Base-by-base conservation (phyloP, 1,284 basidiomycete species). In the Pseudozyma thailandica region DNA sequence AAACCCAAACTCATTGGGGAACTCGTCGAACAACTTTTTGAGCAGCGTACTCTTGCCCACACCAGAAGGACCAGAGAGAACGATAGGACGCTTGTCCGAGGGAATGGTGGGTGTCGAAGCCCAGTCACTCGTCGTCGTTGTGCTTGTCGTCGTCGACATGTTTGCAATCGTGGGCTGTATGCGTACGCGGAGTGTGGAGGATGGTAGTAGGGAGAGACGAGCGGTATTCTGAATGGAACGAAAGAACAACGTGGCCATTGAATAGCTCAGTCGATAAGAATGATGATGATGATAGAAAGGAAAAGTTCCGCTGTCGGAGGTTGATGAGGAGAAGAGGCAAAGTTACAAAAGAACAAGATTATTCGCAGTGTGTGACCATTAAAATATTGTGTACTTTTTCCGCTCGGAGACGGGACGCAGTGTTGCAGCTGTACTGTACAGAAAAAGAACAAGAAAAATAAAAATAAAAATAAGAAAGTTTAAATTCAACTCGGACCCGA, bases 31-130 rank as follows among this genome's bases (percentile, higher is more conserved):
- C 47, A 99, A 89, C 48, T 89, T 89, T 65, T 88, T 88, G 62
- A 98, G 88, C 50, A 98, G 89, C 0, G 95, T 96, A 78, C 91
- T 92, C 84, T 98, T 98, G 53, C 95, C 95, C 2, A 94, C 92
- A 21, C 95, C 95, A 1, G 92, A 94, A 0, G 91, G 91, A 0
- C 91, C 91, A 65, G 89, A 92, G 47, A 92, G 86, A 39, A 92
- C 89, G 53, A 92, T 87, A 9, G 91, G 91, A 25, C 78, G 72
- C 48, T 68, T 72, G 47, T 72, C 63, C 2, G 26, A 33, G 0
- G 63, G 63, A 5, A 72, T 68, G 18, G 59, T 51, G 25, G 70
- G 70, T 6, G 63, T 72, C 2, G 63, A 68, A 1, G 70, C 63
- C 68, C 68, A 71, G 47, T 44, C n/a, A 16, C 33, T 35, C n/a